Evolutionary conservation across 1,284 basidiomycete species (phyloP).

Genomic region (Apiotrichum akiyoshidainum): DNA sequence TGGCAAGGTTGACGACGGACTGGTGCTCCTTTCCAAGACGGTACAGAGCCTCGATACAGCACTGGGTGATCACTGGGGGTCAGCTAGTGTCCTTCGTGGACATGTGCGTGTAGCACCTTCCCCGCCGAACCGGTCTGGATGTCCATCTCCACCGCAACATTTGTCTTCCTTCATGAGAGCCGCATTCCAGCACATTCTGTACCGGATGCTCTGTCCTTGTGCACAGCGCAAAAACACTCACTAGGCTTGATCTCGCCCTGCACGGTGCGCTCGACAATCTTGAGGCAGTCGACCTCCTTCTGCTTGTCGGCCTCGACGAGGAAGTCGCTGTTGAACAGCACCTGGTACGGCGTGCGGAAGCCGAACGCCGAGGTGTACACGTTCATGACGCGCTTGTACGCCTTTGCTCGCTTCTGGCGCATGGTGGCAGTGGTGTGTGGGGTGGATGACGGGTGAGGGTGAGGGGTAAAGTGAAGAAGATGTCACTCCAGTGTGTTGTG

Average conservation of each 20-base stretch:
- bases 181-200: no score
- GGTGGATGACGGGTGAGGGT: not conserved
- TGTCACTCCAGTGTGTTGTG: no score
- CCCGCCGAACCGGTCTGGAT: no score
- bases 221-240: conserved; percentile 57
- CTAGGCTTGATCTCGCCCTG: conserved; percentile 85
- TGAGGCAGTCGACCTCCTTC: conserved; percentile 60
- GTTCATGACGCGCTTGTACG: conserved; percentile 86
- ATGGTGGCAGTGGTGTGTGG: conserved; percentile 53
- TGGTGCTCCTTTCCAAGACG: conserved; percentile 69
- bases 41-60: conserved; percentile 87
- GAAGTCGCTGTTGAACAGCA: conserved; percentile 81
- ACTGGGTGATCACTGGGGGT: conserved; percentile 86
- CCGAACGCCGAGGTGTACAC: conserved; percentile 79
- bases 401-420: conserved; percentile 89
- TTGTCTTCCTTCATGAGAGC: no score
- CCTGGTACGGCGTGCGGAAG: conserved; percentile 86
- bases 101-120: no score
- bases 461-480: not conserved
- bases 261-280: conserved; percentile 68
- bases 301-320: conserved; percentile 66
- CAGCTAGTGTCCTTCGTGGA: no score
- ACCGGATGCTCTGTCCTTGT: no score
- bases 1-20: conserved; percentile 74
- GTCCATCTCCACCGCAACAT: no score